phyloP scores from a whole-genome alignment of 1,284 basidiomycete species.

The Golubevia sp. region DNA sequence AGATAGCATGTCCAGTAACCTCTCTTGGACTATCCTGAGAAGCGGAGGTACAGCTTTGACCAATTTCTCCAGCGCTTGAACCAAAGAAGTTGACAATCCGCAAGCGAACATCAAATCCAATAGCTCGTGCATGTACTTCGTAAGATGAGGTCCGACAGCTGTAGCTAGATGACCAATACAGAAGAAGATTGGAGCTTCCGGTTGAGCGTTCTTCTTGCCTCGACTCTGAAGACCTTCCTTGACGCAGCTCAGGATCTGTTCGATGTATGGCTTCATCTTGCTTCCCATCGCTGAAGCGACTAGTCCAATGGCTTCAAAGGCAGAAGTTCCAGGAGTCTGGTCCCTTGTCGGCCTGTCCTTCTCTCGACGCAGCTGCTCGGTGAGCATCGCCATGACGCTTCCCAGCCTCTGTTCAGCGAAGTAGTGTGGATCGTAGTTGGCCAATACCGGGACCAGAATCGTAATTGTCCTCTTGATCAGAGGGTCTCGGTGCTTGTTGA shows the following conservation, averaged over 20 bases:
- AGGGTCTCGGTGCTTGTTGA: conserved; percentile 86
- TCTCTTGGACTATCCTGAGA: conserved; percentile 88
- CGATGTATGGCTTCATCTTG: conserved; percentile 94
- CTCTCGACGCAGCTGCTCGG: conserved; percentile 42
- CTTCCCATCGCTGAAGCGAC: conserved; percentile 88
- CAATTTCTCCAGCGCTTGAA: conserved; percentile 83
- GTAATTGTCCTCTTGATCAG: conserved; percentile 72
- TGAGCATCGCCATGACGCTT: conserved; percentile 42
- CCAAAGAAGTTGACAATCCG: conserved; percentile 86
- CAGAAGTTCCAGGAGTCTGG: conserved; percentile 63
- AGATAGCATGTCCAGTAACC: conserved; percentile 48
- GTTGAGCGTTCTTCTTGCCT: conserved; percentile 89
- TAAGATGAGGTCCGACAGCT: conserved; percentile 93
- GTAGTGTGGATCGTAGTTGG: conserved; percentile 54
- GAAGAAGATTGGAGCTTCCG: conserved; percentile 95
- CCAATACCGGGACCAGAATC: conserved; percentile 50
- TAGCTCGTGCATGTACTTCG: conserved; percentile 92
- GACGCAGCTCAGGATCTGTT: conserved; percentile 86
- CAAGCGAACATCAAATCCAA: conserved; percentile 96
- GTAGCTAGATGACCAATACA: conserved; percentile 94
- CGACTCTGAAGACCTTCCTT: conserved; percentile 83
- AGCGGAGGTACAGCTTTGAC: conserved; percentile 88
- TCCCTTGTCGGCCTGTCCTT: conserved; percentile 37
- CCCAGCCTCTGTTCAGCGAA: conserved; percentile 55
- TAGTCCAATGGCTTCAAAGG: conserved; percentile 95